Base-by-base conservation (phyloP, 2,329 filamentous ascomycete species). In the Clarireedia monteithiana region DNA sequence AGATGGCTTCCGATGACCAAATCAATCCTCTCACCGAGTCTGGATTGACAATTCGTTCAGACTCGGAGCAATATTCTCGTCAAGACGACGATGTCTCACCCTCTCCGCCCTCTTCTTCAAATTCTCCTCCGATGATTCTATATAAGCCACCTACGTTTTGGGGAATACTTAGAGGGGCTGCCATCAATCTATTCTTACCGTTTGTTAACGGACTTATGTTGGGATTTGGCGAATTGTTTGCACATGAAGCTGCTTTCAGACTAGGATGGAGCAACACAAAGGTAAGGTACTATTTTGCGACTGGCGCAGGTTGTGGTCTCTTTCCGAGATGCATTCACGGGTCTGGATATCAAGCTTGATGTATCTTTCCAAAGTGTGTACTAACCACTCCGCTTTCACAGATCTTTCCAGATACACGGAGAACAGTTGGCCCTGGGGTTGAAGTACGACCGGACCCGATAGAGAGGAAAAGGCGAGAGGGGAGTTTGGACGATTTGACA, bases 201-300 rank as follows among this genome's bases (percentile, higher is more conserved):
- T 99, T 99, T 67, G 83, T 99, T 68, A 99, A 99, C 74, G 94
- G 94, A 48, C 82, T 99, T 77, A 99, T 99, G 94, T 75, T 99
- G 67, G 94, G 94, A 2, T 96, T 99, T 68, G 94, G 94, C 64
- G 94, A 99, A 75, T 75, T 99, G 51, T 92, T 99, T 72, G 94
- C 94, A 54, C 94, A 99, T 69, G 94, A 99, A 75, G 86, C 89
- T 50, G 94, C 94, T 1, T 99, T 92, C 69, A 79, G 92, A 67
- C 75, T 97, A 64, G 94, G 94, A 59, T 99, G 94, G 94, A 85
- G 88, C 61, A 86, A 86, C 54, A 97, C 94, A 58, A 95, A 94
- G 83, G 94, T 96, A 78, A 14, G 47, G 5, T 14, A 23, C 1
- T 26, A 24, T 6, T 20, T 15, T 17, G n/a, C 4, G 27, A 20